phyloP scores from a whole-genome alignment of 768 basidiomycete species.

The Pholiota conissans region DNA sequence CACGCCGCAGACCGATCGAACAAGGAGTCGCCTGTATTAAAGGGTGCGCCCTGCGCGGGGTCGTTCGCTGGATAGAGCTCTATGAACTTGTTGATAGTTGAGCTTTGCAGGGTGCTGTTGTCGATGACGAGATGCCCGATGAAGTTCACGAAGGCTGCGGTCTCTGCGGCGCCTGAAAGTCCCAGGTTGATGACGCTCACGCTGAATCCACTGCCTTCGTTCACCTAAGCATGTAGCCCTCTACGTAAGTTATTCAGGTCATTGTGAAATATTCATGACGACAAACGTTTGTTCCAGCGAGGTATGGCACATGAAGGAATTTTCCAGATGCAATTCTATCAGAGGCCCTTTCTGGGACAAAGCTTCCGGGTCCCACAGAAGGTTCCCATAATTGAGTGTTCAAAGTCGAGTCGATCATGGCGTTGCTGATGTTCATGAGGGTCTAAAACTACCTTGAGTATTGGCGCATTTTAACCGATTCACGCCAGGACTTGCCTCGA shows the following conservation, averaged over 20 bases:
- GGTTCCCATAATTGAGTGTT: conserved; percentile 62
- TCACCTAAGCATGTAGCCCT: conserved; percentile 33
- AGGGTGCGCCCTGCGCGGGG: conserved; percentile 45
- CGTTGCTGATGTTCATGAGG: conserved; percentile 45
- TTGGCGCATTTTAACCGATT: not conserved
- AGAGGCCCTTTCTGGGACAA: conserved; percentile 47
- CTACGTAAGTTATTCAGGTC: not conserved
- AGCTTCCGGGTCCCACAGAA: conserved; percentile 51
- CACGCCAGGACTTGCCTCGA: conserved; percentile 29
- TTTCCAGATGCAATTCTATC: conserved; percentile 43
- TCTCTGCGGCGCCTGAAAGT: conserved; percentile 39
- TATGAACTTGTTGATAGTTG: conserved; percentile 37
- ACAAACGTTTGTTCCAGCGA: conserved; percentile 56
- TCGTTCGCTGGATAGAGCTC: conserved; percentile 49
- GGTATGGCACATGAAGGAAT: conserved; percentile 52
- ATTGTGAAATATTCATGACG: not conserved
- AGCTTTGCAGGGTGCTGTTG: conserved; percentile 43
- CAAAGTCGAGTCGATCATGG: conserved; percentile 44
- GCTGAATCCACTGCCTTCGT: conserved; percentile 53
- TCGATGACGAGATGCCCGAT: conserved; percentile 53
- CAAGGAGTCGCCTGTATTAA: conserved; percentile 59
- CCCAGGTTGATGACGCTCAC: conserved; percentile 34
- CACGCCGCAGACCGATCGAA: conserved; percentile 57
- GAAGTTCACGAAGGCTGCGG: conserved; percentile 45
- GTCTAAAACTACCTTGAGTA: conserved; percentile 30